Conservation (phyloP, 352 stramenopile species). For the Stephanocyclus meneghinianus region DNA sequence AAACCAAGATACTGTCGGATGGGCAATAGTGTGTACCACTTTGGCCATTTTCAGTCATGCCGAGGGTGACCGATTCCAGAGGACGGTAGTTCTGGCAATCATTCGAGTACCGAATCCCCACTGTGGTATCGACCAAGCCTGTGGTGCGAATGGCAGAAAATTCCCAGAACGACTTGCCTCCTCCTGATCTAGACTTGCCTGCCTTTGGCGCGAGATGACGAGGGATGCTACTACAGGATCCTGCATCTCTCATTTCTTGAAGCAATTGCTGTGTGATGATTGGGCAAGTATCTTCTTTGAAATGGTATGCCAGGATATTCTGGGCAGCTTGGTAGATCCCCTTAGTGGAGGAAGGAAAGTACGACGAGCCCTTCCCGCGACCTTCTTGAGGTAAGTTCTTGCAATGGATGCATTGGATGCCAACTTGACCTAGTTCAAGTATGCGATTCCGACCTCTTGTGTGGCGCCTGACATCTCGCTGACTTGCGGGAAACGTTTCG, state of each 20-base stretch:
- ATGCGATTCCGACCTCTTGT: slow-evolving; percentile 35
- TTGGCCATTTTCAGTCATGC: neutral
- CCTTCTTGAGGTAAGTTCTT: slow-evolving; percentile 37
- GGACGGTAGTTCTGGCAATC: slow-evolving; percentile 19
- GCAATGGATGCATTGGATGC: slow-evolving; percentile 47
- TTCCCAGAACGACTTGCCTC: slow-evolving; percentile 38
- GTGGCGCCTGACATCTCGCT: slow-evolving; percentile 24
- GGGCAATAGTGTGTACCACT: slow-evolving; percentile 6
- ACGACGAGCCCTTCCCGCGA: slow-evolving; percentile 33
- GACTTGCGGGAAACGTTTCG: slow-evolving; percentile 28
- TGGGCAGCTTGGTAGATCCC: slow-evolving; percentile 30
- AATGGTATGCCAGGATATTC: slow-evolving; percentile 35
- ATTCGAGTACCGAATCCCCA: slow-evolving; percentile 39
- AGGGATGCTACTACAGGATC: slow-evolving; percentile 4
- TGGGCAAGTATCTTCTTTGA: slow-evolving; percentile 42
- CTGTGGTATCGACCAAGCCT: slow-evolving; percentile 42
- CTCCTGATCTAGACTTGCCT: slow-evolving; percentile 31
- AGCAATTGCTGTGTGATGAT: slow-evolving; percentile 35
- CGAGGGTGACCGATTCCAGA: slow-evolving; percentile 13
- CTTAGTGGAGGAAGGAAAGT: slow-evolving; percentile 29
- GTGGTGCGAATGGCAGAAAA: slow-evolving; percentile 4
- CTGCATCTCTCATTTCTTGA: slow-evolving; percentile 36
- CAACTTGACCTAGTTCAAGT: slow-evolving; percentile 32
- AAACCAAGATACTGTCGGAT: slow-evolving; percentile 15
- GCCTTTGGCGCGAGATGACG: slow-evolving; percentile 30